These are phyloP conservation scores for Eucalyptus tenuipes DNA, from an alignment of 345 rosid genomes.

Conservation along the genomic window DNA sequence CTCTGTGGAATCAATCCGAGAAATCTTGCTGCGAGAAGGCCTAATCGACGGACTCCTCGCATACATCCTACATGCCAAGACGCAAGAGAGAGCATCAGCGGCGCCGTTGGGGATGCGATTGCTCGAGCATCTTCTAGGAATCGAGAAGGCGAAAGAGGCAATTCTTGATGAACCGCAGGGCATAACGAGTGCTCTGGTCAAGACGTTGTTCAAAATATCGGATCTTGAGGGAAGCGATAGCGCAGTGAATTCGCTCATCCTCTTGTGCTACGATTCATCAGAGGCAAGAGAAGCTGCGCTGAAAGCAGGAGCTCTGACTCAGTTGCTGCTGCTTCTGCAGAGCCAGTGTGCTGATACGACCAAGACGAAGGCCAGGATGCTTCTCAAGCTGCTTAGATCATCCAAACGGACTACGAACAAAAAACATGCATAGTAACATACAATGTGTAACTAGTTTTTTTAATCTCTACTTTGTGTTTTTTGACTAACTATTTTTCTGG, in stretches of 20 bases:
- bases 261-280: conserved; percentile 21
- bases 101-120: conserved; percentile 8
- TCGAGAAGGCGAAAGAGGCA: conserved; percentile 17
- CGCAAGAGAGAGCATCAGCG: conserved; percentile 7
- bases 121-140: conserved; percentile 21
- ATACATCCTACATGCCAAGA: conserved; percentile 6
- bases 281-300: conserved; percentile 12
- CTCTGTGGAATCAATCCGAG: conserved; percentile 18
- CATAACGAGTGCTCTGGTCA: conserved; percentile 13
- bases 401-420: not conserved
- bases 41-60: conserved; percentile 12
- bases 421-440: not conserved
- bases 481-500: not conserved
- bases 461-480: not conserved
- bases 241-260: conserved; percentile 26
- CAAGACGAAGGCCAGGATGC: conserved; percentile 7
- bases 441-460: not conserved
- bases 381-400: conserved; percentile 1
- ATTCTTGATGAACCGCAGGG: conserved; percentile 18
- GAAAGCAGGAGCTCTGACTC: not conserved
- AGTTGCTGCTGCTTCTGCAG: conserved; percentile 5
- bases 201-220: conserved; percentile 53
- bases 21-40: conserved; percentile 18
- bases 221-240: conserved; percentile 49
- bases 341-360: conserved; percentile 1